Conservation (phyloP, 208 protist species). For the Trypanosoma brucei region DNA sequence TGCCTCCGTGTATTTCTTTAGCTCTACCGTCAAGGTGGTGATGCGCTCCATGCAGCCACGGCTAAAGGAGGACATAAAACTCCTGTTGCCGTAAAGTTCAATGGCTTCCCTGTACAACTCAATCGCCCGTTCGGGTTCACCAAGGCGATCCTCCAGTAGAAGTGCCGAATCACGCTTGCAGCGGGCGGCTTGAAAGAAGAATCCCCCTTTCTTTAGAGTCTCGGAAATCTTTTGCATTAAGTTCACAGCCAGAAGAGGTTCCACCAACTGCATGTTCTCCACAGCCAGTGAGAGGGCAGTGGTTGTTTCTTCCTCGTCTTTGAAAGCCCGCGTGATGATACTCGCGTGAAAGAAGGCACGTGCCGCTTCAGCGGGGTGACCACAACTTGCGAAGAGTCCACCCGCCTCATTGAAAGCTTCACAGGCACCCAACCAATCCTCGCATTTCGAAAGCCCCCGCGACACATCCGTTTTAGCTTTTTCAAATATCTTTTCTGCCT, state of each 20-base stretch:
- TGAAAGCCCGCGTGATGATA: conserved; percentile 65
- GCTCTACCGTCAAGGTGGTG: conserved; percentile 33
- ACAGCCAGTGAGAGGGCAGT: conserved; percentile 39
- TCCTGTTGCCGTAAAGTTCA: conserved; percentile 37
- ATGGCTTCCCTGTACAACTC: conserved; percentile 45
- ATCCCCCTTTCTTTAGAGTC: conserved; percentile 29
- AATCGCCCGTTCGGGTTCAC: conserved; percentile 36
- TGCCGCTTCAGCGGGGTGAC: conserved; percentile 36
- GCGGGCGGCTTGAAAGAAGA: conserved; percentile 59
- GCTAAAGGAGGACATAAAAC: conserved; percentile 31
- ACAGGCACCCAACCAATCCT: conserved; percentile 54
- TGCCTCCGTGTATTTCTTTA: conserved; percentile 44
- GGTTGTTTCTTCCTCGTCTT: conserved; percentile 50
- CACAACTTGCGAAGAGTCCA: conserved; percentile 47
- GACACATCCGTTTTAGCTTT: conserved; percentile 43
- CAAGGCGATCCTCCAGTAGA: conserved; percentile 43
- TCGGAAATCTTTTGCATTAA: conserved; percentile 39
- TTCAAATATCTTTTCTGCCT: conserved; percentile 29
- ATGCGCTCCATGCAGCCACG: conserved; percentile 58
- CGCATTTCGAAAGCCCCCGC: conserved; percentile 48
- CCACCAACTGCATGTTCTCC: conserved; percentile 48
- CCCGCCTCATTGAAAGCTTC: conserved; percentile 70
- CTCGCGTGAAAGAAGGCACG: conserved; percentile 59
- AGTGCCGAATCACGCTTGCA: conserved; percentile 61
- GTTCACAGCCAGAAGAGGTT: conserved; percentile 50